Conservation (phyloP, 192 early-diverging fungal genomes). For the Mortierella hygrophila region DNA sequence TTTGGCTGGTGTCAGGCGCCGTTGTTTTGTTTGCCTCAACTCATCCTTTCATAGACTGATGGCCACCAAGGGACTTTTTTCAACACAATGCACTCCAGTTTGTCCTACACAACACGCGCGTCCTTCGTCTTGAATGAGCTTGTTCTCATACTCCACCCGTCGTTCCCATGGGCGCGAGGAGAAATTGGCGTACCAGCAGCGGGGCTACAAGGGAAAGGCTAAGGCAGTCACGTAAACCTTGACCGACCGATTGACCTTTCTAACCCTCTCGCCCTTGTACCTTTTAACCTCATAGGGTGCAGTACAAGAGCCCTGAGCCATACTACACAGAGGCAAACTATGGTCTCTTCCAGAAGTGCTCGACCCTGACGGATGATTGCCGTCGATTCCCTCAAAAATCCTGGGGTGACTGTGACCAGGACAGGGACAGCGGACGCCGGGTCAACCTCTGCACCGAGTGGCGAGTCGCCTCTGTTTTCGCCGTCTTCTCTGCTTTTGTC, state of each 20-base stretch:
- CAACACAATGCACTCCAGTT: neutral
- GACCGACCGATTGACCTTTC: neutral
- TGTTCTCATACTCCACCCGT: neutral
- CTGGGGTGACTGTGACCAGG: slow-evolving; percentile 55
- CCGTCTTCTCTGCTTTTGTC: slow-evolving; percentile 18
- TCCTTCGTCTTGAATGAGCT: neutral
- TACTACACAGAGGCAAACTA: slow-evolving; percentile 42
- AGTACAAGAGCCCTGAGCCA: slow-evolving; percentile 44
- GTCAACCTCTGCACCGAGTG: slow-evolving; percentile 49
- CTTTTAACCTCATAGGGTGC: slow-evolving; percentile 21
- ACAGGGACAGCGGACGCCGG: slow-evolving; percentile 30
- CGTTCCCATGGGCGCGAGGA: neutral
- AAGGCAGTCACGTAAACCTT: neutral
- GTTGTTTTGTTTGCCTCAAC: neutral
- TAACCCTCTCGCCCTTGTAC: neutral
- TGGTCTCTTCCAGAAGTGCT: slow-evolving; percentile 52
- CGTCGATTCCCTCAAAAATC: slow-evolving; percentile 51
- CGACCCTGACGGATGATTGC: slow-evolving; percentile 46
- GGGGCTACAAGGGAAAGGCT: neutral
- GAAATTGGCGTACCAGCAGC: neutral
- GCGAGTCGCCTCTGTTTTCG: slow-evolving; percentile 36
- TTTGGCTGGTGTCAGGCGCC: neutral
- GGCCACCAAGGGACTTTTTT: neutral
- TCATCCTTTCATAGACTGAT: neutral
- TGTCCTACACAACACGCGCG: neutral